Base-by-base conservation (phyloP, 345 rosid species). In the Pistacia integerrima region DNA sequence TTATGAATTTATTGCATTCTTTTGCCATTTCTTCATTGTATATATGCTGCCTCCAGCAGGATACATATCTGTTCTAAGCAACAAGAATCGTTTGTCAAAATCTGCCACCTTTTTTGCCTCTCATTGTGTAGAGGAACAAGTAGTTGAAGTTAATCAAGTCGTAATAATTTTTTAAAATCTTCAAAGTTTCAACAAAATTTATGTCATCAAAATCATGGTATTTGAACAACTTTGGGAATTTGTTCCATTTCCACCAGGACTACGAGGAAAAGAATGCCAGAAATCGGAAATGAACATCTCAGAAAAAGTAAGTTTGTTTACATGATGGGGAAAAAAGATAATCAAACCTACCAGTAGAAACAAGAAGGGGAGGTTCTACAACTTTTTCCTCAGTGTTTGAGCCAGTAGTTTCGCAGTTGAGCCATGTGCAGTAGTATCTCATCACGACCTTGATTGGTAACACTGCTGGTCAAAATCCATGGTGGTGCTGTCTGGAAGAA, bases 381-480 rank as follows among this genome's bases (percentile, higher is more conserved):
- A 30, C 46, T 25, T 20, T 72, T 70, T 63, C 63, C 80, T 84
- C 76, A 91, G 76, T 93, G 90, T 83, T 88, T 95, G 65, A 90
- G 94, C 98, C 99, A 95, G 84, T 95, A 93, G 89, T 89, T 92
- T 75, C 97, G 85, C 76, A 95, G 80, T 78, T 95, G 99, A 81
- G 99, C 98, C 92, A 93, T 90, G 85, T 93, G 99, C 82, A 95
- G 76, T 64, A 95, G 82, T 77, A 95, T 92, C 88, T 95, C 99
- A 78, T 95, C 99, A 55, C 98, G 94, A 30, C 99, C 99, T 84
- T 93, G 97, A 85, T 91, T 90, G 4, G 99, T 91, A 75, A 90
- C 92, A 70, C 99, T 89, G 87, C 99, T 95, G 33, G 99, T 95
- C 99, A 93, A 92, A 65, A 95, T 95, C 99, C 98, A 95, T 16